Base-by-base conservation (phyloP, 1,284 basidiomycete genomes). In the Gymnopus androsaceus region DNA sequence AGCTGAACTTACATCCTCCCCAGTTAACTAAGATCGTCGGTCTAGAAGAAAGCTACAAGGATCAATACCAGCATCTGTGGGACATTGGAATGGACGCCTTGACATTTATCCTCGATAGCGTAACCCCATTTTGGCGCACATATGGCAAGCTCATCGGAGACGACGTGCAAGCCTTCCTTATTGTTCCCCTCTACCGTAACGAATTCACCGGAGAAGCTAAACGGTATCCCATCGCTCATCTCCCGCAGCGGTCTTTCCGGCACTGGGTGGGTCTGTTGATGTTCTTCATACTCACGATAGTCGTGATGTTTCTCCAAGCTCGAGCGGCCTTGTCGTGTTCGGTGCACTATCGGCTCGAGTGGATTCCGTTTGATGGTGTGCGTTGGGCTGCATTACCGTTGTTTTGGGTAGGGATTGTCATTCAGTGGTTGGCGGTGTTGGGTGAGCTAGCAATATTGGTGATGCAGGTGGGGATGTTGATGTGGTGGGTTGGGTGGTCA, bases 171-270 rank as follows among this genome's bases (percentile, higher is more conserved):
- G 87, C 89, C 61, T 90, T 90, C 66, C 80, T 90, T 59, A 87
- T 90, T 62, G 82, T 91, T 59, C 88, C 88, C 8, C 79, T 87
- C 64, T 90, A 90, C 63, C 81, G 89, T 40, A 88, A 90, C 67
- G 88, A 90, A 64, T 90, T 90, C 66, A 90, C 88, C 0, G 88
- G 88, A 37, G 86, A 88, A 72, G 56, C 81, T 36, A 85, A 87
- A 61, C 76, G 83, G 63, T 90, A 89, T 64, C 75, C 74, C 4
- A 81, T 90, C 64, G 66, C 68, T 34, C 67, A 64, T 1, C 68
- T 90, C 47, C 88, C 88, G n/a, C 70, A 65, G 55, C 83, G 88
- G 23, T 86, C 87, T 2, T 61, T 80, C 53, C 78, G 76, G 2
- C 88, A 90, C 61, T 90, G 87, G 87, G 61, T 85, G 17, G 81